A percentile compares a stretch with the other conserved stretches of the same genome.
These are phyloP conservation scores for Crotalaria pallida DNA, from an alignment of 306 rosid species.

Conservation along the genomic window DNA sequence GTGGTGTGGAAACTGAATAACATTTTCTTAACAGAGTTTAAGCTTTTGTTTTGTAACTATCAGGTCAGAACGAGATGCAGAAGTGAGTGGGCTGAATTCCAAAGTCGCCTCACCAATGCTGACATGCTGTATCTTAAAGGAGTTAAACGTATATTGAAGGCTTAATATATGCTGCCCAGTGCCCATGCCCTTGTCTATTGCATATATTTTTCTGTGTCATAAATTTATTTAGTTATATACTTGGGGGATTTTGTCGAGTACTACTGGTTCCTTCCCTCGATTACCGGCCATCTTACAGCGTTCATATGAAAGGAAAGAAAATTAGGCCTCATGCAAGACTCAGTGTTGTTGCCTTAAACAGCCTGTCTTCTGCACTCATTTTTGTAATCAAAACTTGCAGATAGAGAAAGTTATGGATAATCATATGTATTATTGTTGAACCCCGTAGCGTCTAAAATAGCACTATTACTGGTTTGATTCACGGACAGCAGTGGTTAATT, in stretches of 20 bases:
- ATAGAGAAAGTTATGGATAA: not conserved
- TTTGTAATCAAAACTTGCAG: not conserved
- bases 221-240: not conserved
- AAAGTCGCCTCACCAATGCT: conserved; percentile 61
- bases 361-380: not conserved
- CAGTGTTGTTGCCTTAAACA: too few relatives aligned
- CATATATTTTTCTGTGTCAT: conserved; percentile 26
- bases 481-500: too few relatives aligned
- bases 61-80: conserved; percentile 87
- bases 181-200: conserved; percentile 1
- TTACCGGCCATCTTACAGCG: not conserved
- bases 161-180: conserved; percentile 21
- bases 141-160: conserved; percentile 26
- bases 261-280: conserved; percentile 11
- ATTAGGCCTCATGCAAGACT: too few relatives aligned
- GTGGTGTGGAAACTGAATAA: not conserved
- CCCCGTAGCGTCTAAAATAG: not conserved
- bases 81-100: conserved; percentile 91
- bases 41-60: not conserved
- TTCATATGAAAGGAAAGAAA: too few relatives aligned
- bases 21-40: not conserved
- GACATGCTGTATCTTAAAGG: conserved; percentile 48
- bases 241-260: conserved; percentile 18
- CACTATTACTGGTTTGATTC: not conserved
- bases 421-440: not conserved